Evolutionary conservation across 306 rosid species (phyloP).

Genomic region (Cercis canadensis): DNA sequence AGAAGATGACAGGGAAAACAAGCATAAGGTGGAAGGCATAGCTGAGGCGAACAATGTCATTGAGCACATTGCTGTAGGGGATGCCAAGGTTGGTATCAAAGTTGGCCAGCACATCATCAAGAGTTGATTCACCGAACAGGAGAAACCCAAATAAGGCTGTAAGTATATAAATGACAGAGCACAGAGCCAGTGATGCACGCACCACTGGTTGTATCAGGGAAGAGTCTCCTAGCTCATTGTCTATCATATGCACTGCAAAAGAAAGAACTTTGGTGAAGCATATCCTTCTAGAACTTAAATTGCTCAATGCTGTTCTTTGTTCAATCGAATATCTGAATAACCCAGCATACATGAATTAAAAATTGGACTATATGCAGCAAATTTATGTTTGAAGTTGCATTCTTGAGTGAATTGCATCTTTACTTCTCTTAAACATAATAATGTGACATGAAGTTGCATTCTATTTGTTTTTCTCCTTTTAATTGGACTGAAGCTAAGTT

Average conservation of each 20-base stretch:
- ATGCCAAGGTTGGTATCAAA: constrained; percentile 69
- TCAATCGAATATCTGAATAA: constrained; percentile 19
- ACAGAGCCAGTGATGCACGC: constrained; percentile 58
- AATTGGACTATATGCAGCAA: neutral
- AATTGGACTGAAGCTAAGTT: too few relatives aligned
- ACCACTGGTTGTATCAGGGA: constrained; percentile 59
- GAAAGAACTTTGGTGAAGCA: constrained; percentile 27
- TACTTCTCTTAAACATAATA: too few relatives aligned
- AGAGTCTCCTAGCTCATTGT: constrained; percentile 65
- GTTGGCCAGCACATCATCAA: constrained; percentile 70
- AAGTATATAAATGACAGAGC: constrained; percentile 60
- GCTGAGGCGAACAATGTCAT: constrained; percentile 68
- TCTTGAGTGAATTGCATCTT: too few relatives aligned
- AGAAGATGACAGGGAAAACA: constrained; percentile 71
- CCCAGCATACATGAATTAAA: too few relatives aligned
- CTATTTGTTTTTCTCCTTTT: too few relatives aligned
- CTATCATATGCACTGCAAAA: constrained; percentile 65
- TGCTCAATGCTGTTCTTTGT: constrained; percentile 4
- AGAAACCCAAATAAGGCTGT: constrained; percentile 69
- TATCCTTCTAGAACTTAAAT: constrained; percentile 15
- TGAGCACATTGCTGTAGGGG: constrained; percentile 62
- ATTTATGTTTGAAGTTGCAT: neutral
- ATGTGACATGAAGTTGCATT: too few relatives aligned
- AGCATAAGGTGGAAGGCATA: constrained; percentile 75
- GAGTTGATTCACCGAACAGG: constrained; percentile 73